Base-by-base conservation (phyloP, 805 yeast species). In the Metschnikowia gelsemii region DNA sequence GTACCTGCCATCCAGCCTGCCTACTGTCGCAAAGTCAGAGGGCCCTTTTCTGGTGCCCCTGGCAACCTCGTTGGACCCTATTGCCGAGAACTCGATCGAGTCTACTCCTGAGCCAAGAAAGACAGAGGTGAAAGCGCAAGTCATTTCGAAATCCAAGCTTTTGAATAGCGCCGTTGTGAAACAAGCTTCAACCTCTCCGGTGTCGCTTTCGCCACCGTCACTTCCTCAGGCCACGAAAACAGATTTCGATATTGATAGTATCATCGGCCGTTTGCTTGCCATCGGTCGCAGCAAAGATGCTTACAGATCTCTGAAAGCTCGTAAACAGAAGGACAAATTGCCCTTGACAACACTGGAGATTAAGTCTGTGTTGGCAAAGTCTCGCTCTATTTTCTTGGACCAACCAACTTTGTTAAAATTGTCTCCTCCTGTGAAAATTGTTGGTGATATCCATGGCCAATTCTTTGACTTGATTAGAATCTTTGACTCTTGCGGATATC, bases 361-460 rank as follows among this genome's bases (percentile, higher is more conserved):
- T 32, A 80, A 75, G 55, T 65, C 68, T 49, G 72, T 82, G 32
- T 75, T 84, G 57, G 69, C 76, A 16, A 76, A 70, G 47, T 74
- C 85, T 4, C 66, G 87, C 43, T 76, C 79, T 35, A 68, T 82
- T 13, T 80, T 83, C 41, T 55, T 82, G 58, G 68, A 64, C 8
- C 90, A 83, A 52, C 89, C 90, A 7, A 73, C 82, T 24, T 58
- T 83, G 38, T 65, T 83, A 45, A 78, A 80, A 50, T 63, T 83
- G 46, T 80, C 84, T 2, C 84, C 93, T 0, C 90, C 93, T 0
- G 91, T 85, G 3, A 86, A 86, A 59, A 78, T 86, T 44, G 91
- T 85, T 5, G 93, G 93, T 31, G 89, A 87, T 63, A 82, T 86
- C 41, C 93, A 86, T 62, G 95, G 83, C 3, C 83, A 78, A 51